These are phyloP conservation scores for Colletotrichum nymphaeae DNA, from an alignment of 2,329 filamentous ascomycete species.

Conservation along the genomic window DNA sequence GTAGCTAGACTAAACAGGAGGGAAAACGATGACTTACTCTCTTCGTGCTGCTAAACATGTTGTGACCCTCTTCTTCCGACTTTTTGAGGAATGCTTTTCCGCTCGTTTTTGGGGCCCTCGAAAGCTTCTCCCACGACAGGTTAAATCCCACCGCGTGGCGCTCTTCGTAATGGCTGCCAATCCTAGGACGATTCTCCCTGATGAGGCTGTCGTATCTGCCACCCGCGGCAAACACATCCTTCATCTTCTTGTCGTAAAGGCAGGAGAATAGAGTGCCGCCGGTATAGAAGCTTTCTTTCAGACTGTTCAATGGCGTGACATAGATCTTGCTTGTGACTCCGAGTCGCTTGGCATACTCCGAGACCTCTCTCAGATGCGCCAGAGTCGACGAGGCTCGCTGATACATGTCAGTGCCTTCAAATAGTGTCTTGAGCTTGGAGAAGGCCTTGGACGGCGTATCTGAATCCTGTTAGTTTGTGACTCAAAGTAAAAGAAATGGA, in stretches of 20 bases:
- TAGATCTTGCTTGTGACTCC: constrained; percentile 83
- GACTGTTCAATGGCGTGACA: constrained; percentile 84
- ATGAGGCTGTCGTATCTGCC: constrained; percentile 94
- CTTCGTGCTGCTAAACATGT: constrained; percentile 60
- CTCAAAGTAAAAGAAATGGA: too few relatives aligned
- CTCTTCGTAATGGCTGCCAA: constrained; percentile 70
- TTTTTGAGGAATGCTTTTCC: constrained; percentile 76
- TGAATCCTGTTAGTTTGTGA: constrained; percentile 38
- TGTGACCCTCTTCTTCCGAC: constrained; percentile 69
- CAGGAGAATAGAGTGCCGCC: constrained; percentile 92
- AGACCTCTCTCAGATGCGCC: constrained; percentile 82
- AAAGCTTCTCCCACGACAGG: constrained; percentile 86
- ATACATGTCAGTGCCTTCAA: constrained; percentile 73
- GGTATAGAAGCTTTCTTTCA: constrained; percentile 91
- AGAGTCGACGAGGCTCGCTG: constrained; percentile 82
- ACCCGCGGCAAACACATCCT: constrained; percentile 90
- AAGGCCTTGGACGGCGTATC: constrained; percentile 69
- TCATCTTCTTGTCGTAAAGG: constrained; percentile 84
- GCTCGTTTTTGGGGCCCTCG: constrained; percentile 69
- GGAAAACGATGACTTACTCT: background rate
- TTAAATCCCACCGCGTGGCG: constrained; percentile 93
- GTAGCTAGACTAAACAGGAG: background rate
- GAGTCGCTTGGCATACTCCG: constrained; percentile 81
- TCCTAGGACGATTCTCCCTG: constrained; percentile 81
- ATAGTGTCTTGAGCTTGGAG: constrained; percentile 67